Base-by-base conservation (phyloP, 2,329 filamentous ascomycete species). In the Penicillium fuscoglaucum region DNA sequence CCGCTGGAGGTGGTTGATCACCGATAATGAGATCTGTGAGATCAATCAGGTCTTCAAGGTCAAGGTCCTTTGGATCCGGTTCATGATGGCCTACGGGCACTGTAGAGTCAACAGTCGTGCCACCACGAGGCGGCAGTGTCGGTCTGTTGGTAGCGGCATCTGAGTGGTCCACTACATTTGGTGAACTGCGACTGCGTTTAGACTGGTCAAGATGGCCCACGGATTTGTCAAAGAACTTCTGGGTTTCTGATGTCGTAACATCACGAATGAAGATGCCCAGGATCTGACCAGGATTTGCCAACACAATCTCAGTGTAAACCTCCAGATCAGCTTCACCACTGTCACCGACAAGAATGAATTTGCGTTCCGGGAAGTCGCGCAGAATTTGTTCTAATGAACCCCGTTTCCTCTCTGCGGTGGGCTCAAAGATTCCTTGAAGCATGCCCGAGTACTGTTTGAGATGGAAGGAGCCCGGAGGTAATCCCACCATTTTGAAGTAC, bases 341-440 rank as follows among this genome's bases (percentile, higher is more conserved):
- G 72, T 99, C 95, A 9, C 95, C 95, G 10, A 98, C 90, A 2
- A 99, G 82, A 3, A 99, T 85, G 69, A 99, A 99, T 67, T 86
- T 91, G 45, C 95, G 83, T 50, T 92, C 84, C 0, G 95, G 95
- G 66, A 99, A 99, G 72, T 99, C 96, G 54, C 83, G 82, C 69
- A 98, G 82, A 28, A 99, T 89, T 66, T 87, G 88, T 62, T 96
- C 91, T 2, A 99, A 80, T 0, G 91, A 93, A 0, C 89, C 87
- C 74, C 92, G 93, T 79, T 99, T 99, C 58, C 93, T 83, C 75
- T 99, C 96, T 0, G 93, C 92, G 0, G 97, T 95, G 10, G 95
- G 95, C 74, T 99, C 95, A 67, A 99, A 98, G 41, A 99, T 96
- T 0, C 96, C 95, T 75, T 98, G 93, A 15, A 99, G 81, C 91